Percentiles rank a stretch among this genome's conserved stretches.
Conservation (phyloP, 2,329 filamentous ascomycete species). For the Fusarium sulawesiense region DNA sequence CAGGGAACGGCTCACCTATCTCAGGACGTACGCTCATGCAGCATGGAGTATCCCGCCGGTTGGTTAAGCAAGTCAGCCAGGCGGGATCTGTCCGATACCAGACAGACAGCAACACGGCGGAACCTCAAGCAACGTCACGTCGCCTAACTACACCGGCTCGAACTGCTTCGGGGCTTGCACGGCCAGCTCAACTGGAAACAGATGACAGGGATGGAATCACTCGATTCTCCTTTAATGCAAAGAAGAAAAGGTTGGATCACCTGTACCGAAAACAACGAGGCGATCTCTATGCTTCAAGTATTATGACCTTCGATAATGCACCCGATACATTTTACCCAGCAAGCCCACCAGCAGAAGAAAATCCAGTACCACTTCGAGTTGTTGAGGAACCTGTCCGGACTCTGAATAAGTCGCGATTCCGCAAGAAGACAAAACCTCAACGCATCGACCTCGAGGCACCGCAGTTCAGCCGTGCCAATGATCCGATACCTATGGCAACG, state of each 20-base stretch:
- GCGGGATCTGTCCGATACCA: slow-evolving; percentile 47
- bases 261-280: slow-evolving; percentile 59
- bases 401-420: slow-evolving; percentile 49
- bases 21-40: neutral
- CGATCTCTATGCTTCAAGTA: slow-evolving; percentile 39
- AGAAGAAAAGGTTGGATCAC: slow-evolving; percentile 66
- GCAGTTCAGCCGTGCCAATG: slow-evolving; percentile 64
- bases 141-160: slow-evolving; percentile 15
- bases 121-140: slow-evolving; percentile 1
- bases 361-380: slow-evolving; percentile 38
- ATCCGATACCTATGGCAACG: slow-evolving; percentile 56
- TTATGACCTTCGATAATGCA: slow-evolving; percentile 30
- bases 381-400: slow-evolving; percentile 12
- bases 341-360: slow-evolving; percentile 42
- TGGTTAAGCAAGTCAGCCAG: slow-evolving; percentile 47
- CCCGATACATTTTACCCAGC: slow-evolving; percentile 31
- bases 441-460: slow-evolving; percentile 63
- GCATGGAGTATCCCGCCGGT: slow-evolving; percentile 37
- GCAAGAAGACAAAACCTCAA: slow-evolving; percentile 59
- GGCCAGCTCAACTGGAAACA: slow-evolving; percentile 69
- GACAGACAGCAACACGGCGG: slow-evolving; percentile 1
- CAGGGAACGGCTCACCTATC: slow-evolving; percentile 36
- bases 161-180: slow-evolving; percentile 36
- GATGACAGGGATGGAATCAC: slow-evolving; percentile 52
- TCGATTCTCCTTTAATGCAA: slow-evolving; percentile 58